Evolutionary conservation across 306 rosid genomes (phyloP).

Genomic region (Medicago ruthenica): DNA sequence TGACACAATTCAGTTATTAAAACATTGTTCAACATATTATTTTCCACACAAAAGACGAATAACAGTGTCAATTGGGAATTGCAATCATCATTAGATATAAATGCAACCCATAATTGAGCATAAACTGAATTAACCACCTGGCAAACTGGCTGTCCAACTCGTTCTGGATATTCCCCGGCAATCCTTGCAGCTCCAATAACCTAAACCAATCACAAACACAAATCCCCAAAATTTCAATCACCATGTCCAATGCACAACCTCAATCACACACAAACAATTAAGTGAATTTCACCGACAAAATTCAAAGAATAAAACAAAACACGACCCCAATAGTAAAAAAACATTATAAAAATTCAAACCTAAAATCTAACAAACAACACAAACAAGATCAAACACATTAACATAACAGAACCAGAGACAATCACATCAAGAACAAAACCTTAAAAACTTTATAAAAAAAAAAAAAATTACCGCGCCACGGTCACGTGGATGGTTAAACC

Average conservation of each 20-base stretch:
- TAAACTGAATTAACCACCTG: slow-evolving; percentile 70
- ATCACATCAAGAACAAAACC: slow-evolving; percentile 34
- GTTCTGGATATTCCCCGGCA: slow-evolving; percentile 81
- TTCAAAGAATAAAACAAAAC: slow-evolving; percentile 24
- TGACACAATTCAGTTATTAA: background rate
- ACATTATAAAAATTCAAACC: slow-evolving; percentile 14
- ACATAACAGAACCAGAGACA: background rate
- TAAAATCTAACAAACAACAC: slow-evolving; percentile 32
- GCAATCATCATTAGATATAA: slow-evolving; percentile 40
- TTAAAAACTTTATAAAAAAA: slow-evolving; percentile 37
- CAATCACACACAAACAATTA: slow-evolving; percentile 41
- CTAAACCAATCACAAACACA: slow-evolving; percentile 51
- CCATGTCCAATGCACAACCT: slow-evolving; percentile 29
- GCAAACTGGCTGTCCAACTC: slow-evolving; percentile 92
- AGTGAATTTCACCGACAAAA: slow-evolving; percentile 14
- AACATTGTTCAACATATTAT: slow-evolving; percentile 17
- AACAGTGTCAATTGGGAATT: slow-evolving; percentile 38
- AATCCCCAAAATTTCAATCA: slow-evolving; percentile 46
- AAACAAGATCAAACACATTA: slow-evolving; percentile 43
- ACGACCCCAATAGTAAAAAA: background rate
- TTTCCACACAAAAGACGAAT: slow-evolving; percentile 31
- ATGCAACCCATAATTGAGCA: slow-evolving; percentile 33
- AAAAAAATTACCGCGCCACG: slow-evolving; percentile 69
- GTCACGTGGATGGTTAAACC: slow-evolving; percentile 97
- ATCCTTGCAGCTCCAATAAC: slow-evolving; percentile 82